phyloP scores from a whole-genome alignment of 2,329 filamentous ascomycete species.

The Rosellinia necatrix region DNA sequence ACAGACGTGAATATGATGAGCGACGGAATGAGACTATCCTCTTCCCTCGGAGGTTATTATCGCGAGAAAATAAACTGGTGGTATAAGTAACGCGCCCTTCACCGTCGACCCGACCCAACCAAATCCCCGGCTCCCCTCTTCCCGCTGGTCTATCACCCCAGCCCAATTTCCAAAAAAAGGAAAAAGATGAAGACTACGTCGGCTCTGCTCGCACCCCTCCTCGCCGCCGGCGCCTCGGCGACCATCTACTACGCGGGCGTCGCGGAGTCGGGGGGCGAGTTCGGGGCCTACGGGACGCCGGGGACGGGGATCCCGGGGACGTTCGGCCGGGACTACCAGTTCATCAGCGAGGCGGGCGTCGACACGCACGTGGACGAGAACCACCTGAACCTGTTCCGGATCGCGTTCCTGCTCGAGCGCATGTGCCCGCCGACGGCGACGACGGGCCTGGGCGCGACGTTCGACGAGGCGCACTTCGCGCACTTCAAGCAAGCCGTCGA shows the following conservation, averaged over 20 bases:
- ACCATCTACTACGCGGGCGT: constrained; percentile 55
- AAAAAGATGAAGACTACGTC: constrained; percentile 35
- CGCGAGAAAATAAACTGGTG: neutral
- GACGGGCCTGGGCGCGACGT: constrained; percentile 52
- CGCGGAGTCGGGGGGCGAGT: constrained; percentile 52
- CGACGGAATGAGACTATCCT: constrained; percentile 14
- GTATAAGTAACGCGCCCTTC: constrained; percentile 4
- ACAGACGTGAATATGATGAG: neutral
- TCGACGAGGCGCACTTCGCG: constrained; percentile 56
- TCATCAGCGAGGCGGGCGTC: constrained; percentile 52
- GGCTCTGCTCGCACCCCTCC: constrained; percentile 24
- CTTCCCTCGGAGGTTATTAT: neutral
- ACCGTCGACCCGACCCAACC: no score
- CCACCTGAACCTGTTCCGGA: constrained; percentile 53
- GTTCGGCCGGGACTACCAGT: constrained; percentile 55
- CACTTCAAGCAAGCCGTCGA: constrained; percentile 52
- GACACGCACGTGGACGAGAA: constrained; percentile 52
- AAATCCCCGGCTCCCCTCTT: neutral
- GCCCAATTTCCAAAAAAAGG: neutral
- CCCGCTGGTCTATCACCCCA: neutral
- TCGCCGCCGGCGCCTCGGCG: constrained; percentile 41
- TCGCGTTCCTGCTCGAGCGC: constrained; percentile 56
- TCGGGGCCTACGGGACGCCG: constrained; percentile 48
- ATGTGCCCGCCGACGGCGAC: constrained; percentile 52
- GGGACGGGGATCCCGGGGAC: constrained; percentile 53